These are phyloP conservation scores for Solanum chaucha DNA, from an alignment of 257 asterid species.

Conservation along the genomic window DNA sequence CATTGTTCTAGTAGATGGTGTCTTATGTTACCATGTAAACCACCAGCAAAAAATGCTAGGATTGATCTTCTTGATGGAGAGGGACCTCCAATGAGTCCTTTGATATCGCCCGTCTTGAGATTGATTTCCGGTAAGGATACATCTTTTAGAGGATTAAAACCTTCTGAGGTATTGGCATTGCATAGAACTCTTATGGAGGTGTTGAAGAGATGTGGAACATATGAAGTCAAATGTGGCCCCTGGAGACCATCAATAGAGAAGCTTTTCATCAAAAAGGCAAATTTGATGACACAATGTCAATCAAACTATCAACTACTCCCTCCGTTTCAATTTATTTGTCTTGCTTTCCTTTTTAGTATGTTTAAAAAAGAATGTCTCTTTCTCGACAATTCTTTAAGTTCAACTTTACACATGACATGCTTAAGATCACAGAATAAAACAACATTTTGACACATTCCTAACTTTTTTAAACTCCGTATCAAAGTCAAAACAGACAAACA, in stretches of 20 bases:
- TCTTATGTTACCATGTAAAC: constrained; percentile 62
- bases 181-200: constrained; percentile 69
- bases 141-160: constrained; percentile 66
- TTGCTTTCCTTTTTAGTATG: not conserved
- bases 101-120: constrained; percentile 52
- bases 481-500: not conserved
- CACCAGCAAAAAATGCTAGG: constrained; percentile 80
- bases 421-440: not conserved
- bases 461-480: not conserved
- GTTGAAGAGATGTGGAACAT: constrained; percentile 49
- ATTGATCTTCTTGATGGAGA: constrained; percentile 49
- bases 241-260: constrained; percentile 1
- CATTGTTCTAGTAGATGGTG: constrained; percentile 44
- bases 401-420: not conserved
- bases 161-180: constrained; percentile 84
- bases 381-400: not conserved
- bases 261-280: not conserved
- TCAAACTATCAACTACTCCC: not conserved
- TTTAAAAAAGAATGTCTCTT: not conserved
- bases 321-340: not conserved
- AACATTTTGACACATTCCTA: not conserved
- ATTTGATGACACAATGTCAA: not conserved
- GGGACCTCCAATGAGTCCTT: constrained; percentile 62
- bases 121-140: constrained; percentile 63
- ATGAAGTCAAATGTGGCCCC: constrained; percentile 60